Base-by-base conservation (phyloP, 1,284 basidiomycete species). In the Ceratobasidium sp. region DNA sequence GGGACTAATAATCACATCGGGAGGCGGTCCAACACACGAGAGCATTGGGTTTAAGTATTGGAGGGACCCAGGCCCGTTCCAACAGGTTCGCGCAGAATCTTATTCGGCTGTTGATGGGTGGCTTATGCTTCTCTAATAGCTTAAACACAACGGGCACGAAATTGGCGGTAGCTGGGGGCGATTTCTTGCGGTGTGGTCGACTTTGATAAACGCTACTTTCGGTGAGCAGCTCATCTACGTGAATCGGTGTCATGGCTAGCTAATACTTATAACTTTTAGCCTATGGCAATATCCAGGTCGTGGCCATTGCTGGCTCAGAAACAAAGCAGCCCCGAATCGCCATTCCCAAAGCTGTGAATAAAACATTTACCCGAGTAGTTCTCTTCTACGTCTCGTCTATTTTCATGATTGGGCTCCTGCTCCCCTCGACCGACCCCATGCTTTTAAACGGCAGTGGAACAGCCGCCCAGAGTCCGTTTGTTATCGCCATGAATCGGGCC, bases 401-500 rank as follows among this genome's bases (percentile, higher is more conserved):
- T 26, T 81, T 82, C 39, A 80, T 81, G 40, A 78, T 82, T 40
- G 81, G 81, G 10, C 56, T 82, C 61, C 63, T 81, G 13, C 77
- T 83, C n/a, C 81, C 82, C 23, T 81, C 80, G 49, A 81, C 79
- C 64, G 81, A 82, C 12, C 81, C 81, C 0, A 77, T 78, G 40
- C 81, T 82, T 33, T 75, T 81, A 40, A 77, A 69, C 12, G 78
- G 71, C 20, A 77, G 71, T 49, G 79, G 79, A 28, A 80, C 80
- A 33, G 82, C 81, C 6, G 60, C 77, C 5, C 78, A 79, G 42
- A 81, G 80, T 28, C 82, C 82, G 40, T 82, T 82, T 72, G 83
- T 84, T 67, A 84, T 85, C 77, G 84, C 84, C 12, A 84, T 87
- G 82, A 80, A 83, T 42, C 77, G 81, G 15, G 83, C 86, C 0